Base-by-base conservation (phyloP, 164 flowering plant species). In the Akebia trifoliata region DNA sequence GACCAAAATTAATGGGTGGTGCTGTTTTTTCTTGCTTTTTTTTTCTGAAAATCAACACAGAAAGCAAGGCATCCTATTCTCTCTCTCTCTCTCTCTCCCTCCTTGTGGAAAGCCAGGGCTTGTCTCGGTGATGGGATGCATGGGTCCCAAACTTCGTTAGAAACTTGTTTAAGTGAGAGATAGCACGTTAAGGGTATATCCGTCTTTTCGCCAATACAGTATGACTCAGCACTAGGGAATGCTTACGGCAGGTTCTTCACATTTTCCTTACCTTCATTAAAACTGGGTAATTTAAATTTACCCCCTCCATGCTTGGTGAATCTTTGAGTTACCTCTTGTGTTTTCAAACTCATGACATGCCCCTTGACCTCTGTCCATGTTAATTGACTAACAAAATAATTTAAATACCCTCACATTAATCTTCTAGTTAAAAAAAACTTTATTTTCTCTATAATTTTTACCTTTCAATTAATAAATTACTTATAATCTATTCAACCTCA, bases 61-160 rank as follows among this genome's bases (percentile, higher is more conserved):
- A 40, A 69, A 64, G 70, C 59, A 72, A 70, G 63, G 78, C 75
- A 76, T 70, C 79, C 36, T 64, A 77, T 73, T 77, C 84, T 64
- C 47, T 57, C 15, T 35, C 37, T 5, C 6, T 25, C 30, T 38
- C 24, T 37, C 29, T n/a, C 51, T 28, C 70, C 59, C 61, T 31
- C 57, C 52, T 60, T 57, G 54, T 68, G 69, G 71, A 67, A 54
- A 65, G 58, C 57, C 71, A 66, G 24, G 57, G 37, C 57, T 61
- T 70, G 74, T 73, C 72, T 57, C 76, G 69, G 34, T 61, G 59
- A 63, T 74, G 80, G 78, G 65, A 47, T 61, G 61, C 74, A 68
- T 36, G 65, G 71, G 70, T 36, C 70, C 85, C 82, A n/a, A 65
- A 56, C 70, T 36, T 6, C 20, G 4, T 34, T 4, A 3, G 20